Evolutionary conservation across 2,329 filamentous ascomycete genomes (phyloP).

Genomic region (Aschersonia sp.): DNA sequence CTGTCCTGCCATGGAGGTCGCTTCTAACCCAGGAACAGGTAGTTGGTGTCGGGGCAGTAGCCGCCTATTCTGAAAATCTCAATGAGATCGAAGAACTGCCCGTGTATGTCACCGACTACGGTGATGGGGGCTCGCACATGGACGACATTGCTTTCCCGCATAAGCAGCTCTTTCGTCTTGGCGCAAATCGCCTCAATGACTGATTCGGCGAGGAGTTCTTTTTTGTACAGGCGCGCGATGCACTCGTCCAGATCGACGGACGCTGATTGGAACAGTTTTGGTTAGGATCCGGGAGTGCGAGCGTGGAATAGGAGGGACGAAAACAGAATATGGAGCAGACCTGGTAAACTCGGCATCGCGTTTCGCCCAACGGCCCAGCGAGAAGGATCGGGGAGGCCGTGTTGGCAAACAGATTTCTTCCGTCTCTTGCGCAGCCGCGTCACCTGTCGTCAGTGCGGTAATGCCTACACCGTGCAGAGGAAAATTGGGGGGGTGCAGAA

Average conservation of each 20-base stretch:
- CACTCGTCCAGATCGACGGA: conserved; percentile 98
- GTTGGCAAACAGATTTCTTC: too few relatives aligned
- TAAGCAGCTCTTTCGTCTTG: conserved; percentile 95
- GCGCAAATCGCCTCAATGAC: conserved; percentile 98
- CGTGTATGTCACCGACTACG: conserved; percentile 95
- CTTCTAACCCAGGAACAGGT: conserved; percentile 72
- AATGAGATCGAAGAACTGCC: conserved; percentile 97
- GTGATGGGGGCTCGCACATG: conserved; percentile 92
- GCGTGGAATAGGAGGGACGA: neutral
- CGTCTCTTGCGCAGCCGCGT: neutral
- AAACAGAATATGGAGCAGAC: conserved; percentile 20
- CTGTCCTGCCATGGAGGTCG: too few relatives aligned
- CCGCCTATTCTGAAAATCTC: conserved; percentile 99
- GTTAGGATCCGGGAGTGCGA: too few relatives aligned
- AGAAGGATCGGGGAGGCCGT: too few relatives aligned
- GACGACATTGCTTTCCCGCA: conserved; percentile 99
- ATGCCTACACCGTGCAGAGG: conserved; percentile 20
- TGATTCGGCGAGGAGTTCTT: conserved; percentile 90
- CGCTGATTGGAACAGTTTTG: conserved; percentile 31
- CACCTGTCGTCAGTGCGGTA: neutral
- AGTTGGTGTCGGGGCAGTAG: conserved; percentile 95
- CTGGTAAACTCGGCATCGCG: conserved; percentile 42
- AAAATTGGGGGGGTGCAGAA: conserved; percentile 18
- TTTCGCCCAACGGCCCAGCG: neutral
- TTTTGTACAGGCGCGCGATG: conserved; percentile 91